Evolutionary conservation across 225 moss, liverwort and hornwort genomes (phyloP), one percentile per base, ranked within the genome.

Genomic region (Polytrichum commune): DNA sequence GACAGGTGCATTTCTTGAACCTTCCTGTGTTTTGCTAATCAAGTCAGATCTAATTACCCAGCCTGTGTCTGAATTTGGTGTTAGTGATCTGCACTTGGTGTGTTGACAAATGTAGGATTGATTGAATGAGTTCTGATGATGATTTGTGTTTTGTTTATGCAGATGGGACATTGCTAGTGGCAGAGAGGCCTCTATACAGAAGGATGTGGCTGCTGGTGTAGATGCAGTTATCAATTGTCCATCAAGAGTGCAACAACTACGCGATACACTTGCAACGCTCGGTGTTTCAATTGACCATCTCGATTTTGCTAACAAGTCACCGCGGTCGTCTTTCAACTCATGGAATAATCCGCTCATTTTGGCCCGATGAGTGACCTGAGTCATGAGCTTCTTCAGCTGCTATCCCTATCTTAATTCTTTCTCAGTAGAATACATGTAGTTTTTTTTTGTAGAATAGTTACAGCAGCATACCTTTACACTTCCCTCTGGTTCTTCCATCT

Each of bases 401-500:
- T 30, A 57, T 73, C 46, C 53, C 33, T 60, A 72, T 46, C 22
- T 18, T 46, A 38, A 72, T 68, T 61, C 62, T 64, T 29, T 29
- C 24, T 25, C n/a, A 29, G 29, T 72, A 76, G 73, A 27, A 6
- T 69, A 33, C 19, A 46, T 55, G 33, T 53, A 80, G 9, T 58
- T 30, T 19, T n/a, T 65, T 55, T 53, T 63, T 32, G 58, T 64
- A 8, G 13, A 6, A 19, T 33, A 69, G 54, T 55, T 53, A 19
- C 53, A 75, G 63, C 60, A 67, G 66, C 69, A 65, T 79, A 66
- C 76, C 70, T 73, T 58, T 7, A 53, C 20, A 70, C 72, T 55
- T 33, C 76, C 86, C 76, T 58, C 67, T 83, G 86, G 83, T 81
- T 19, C 86, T 87, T 87, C 86, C 81, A 84, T 81, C 81, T 87